These are phyloP conservation scores for Parasitella parasitica DNA, from an alignment of 371 early-diverging fungal species.

Conservation along the genomic window DNA sequence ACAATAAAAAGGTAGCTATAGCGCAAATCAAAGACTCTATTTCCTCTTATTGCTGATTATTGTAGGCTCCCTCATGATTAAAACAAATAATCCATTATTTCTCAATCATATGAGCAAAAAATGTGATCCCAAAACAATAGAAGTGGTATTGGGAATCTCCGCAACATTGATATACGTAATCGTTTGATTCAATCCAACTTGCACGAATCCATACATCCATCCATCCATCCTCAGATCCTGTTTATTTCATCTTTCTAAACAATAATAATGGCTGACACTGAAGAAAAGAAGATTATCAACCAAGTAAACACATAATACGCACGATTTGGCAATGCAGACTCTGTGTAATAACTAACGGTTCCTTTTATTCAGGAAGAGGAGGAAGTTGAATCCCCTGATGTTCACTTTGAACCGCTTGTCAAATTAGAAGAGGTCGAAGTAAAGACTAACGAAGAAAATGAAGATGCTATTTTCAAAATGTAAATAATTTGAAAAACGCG, in stretches of 20 bases:
- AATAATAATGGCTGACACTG: conserved; percentile 28
- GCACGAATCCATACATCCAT: conserved; percentile 30
- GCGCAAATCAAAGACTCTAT: too few species aligned
- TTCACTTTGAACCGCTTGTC: conserved; percentile 96
- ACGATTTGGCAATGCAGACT: background rate
- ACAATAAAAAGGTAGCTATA: too few species aligned
- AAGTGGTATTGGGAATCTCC: background rate
- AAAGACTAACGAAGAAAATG: conserved; percentile 96
- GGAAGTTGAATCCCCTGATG: conserved; percentile 84
- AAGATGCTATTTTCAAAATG: conserved; percentile 92
- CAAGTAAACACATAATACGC: conserved; percentile 16
- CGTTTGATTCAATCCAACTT: conserved; percentile 1
- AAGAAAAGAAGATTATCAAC: conserved; percentile 35
- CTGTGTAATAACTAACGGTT: background rate
- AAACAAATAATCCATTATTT: too few species aligned
- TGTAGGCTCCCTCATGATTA: too few species aligned
- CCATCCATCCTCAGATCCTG: conserved; percentile 19
- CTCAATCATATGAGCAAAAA: too few species aligned
- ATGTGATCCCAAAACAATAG: too few species aligned
- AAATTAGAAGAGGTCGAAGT: conserved; percentile 90
- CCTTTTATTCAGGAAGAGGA: conserved; percentile 54
- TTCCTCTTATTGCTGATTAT: too few species aligned
- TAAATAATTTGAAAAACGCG: conserved; percentile 43
- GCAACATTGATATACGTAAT: background rate
- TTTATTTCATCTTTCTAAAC: background rate